Evolutionary conservation across 768 basidiomycete genomes (phyloP).

Genomic region (Tremella fuciformis): DNA sequence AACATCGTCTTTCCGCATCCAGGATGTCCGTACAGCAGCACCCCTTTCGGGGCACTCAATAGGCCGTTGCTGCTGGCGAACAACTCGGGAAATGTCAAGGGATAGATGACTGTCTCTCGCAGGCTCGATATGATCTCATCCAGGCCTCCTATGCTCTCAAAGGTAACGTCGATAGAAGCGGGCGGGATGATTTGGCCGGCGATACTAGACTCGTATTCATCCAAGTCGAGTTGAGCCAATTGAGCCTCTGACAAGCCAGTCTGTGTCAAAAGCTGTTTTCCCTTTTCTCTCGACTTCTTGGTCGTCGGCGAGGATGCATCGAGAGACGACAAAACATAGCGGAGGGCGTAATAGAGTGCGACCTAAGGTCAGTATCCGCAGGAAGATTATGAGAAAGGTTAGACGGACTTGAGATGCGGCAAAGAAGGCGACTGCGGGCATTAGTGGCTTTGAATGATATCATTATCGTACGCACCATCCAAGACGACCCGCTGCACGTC

Average conservation of each 20-base stretch:
- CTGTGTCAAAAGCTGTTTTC: constrained; percentile 49
- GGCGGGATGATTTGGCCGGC: constrained; percentile 78
- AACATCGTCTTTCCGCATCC: constrained; percentile 99
- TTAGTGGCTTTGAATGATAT: not conserved
- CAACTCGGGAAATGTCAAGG: constrained; percentile 82
- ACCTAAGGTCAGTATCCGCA: constrained; percentile 27
- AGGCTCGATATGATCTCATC: constrained; percentile 85
- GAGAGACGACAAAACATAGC: constrained; percentile 50
- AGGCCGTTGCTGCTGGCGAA: constrained; percentile 70
- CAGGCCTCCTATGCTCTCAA: constrained; percentile 81
- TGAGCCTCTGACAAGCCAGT: constrained; percentile 50
- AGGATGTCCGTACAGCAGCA: constrained; percentile 91
- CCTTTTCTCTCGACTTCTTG: constrained; percentile 52
- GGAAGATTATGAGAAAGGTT: not conserved
- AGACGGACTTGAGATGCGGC: constrained; percentile 47
- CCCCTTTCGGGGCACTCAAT: constrained; percentile 89
- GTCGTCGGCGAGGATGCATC: constrained; percentile 46
- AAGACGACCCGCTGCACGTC: constrained; percentile 47
- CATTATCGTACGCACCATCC: constrained; percentile 39
- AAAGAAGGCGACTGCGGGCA: constrained; percentile 48
- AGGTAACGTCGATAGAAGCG: constrained; percentile 41
- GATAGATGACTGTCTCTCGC: constrained; percentile 93
- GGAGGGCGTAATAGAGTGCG: constrained; percentile 52
- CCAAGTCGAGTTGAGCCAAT: constrained; percentile 60
- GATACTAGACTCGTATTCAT: constrained; percentile 92